Evolutionary conservation across 257 asterid species (phyloP).

Genomic region (Solanum ossicruentum): DNA sequence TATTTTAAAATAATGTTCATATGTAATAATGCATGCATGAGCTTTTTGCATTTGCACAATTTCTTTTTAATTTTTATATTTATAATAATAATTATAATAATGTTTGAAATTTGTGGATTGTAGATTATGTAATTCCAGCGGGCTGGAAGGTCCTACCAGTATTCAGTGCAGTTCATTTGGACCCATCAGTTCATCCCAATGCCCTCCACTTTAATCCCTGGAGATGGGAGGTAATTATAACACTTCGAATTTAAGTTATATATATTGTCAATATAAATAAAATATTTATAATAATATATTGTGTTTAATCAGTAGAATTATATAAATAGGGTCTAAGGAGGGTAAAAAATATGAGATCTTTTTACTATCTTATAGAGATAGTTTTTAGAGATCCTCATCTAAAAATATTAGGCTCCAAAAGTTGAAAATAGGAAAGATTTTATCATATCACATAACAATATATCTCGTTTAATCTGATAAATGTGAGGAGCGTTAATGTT

Average conservation of each 20-base stretch:
- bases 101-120: neutral
- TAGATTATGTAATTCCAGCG: constrained; percentile 60
- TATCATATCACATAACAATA: too few relatives aligned
- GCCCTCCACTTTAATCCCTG: constrained; percentile 52
- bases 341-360: too few relatives aligned
- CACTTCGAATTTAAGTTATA: neutral
- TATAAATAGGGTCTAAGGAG: too few relatives aligned
- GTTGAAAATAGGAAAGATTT: too few relatives aligned
- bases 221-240: constrained; percentile 58
- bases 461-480: too few relatives aligned
- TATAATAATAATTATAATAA: neutral
- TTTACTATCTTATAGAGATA: too few relatives aligned
- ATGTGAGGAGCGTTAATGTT: too few relatives aligned
- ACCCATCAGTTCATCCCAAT: constrained; percentile 44
- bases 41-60: neutral
- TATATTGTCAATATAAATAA: neutral
- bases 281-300: neutral
- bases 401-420: too few relatives aligned
- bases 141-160: constrained; percentile 89
- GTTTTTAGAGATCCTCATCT: too few relatives aligned
- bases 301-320: too few relatives aligned
- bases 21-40: constrained; percentile 29
- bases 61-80: neutral
- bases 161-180: constrained; percentile 69
- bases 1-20: neutral